Percentiles rank a stretch among this genome's conserved stretches.
These are phyloP conservation scores for Suillus subaureus DNA, from an alignment of 768 basidiomycete genomes.

Conservation along the genomic window DNA sequence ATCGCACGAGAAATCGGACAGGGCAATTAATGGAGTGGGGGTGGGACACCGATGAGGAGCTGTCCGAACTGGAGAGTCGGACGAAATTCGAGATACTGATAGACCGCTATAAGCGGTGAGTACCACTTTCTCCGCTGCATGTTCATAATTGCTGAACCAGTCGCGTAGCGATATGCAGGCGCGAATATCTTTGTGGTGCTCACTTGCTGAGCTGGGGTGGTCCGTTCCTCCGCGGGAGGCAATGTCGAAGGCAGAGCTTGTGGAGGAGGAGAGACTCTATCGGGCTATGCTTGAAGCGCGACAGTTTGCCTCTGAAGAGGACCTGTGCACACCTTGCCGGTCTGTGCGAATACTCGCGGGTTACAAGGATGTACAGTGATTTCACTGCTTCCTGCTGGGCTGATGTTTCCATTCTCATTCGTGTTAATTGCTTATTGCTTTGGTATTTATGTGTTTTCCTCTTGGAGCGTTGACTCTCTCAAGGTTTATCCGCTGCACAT, in stretches of 20 bases:
- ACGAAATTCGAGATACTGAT: slow-evolving; percentile 61
- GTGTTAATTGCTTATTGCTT: slow-evolving; percentile 6
- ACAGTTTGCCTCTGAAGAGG: slow-evolving; percentile 52
- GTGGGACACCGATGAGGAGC: slow-evolving; percentile 72
- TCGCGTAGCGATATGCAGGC: slow-evolving; percentile 61
- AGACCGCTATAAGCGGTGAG: slow-evolving; percentile 58
- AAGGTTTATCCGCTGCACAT: neutral
- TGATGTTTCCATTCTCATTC: neutral
- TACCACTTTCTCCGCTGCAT: slow-evolving; percentile 8
- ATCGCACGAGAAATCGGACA: slow-evolving; percentile 58
- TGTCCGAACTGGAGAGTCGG: slow-evolving; percentile 56
- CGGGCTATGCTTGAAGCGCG: slow-evolving; percentile 63
- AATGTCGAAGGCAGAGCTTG: slow-evolving; percentile 66
- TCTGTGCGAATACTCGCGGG: slow-evolving; percentile 64
- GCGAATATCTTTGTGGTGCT: slow-evolving; percentile 66
- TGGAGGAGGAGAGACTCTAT: slow-evolving; percentile 65
- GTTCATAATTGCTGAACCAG: neutral
- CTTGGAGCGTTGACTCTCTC: neutral
- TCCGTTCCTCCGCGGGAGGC: slow-evolving; percentile 60
- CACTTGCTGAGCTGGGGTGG: slow-evolving; percentile 61
- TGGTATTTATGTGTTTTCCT: neutral
- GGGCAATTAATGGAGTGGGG: slow-evolving; percentile 57
- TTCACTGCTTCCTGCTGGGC: neutral
- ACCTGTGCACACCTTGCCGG: slow-evolving; percentile 55
- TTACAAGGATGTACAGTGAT: slow-evolving; percentile 40